phyloP scores from a whole-genome alignment of 306 rosid species.

The Citrullus amarus region DNA sequence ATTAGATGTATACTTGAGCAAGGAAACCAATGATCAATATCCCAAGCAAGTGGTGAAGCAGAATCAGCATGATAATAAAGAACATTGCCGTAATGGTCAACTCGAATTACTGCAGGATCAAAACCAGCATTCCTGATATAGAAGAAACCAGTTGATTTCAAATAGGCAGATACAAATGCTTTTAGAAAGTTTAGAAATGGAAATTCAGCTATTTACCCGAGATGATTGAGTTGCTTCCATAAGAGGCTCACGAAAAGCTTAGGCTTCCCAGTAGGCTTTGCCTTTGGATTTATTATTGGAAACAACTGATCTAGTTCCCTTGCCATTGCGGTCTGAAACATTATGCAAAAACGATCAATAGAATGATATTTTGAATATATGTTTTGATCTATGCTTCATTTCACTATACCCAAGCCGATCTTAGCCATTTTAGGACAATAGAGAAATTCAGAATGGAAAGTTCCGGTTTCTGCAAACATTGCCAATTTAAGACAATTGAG shows the following conservation, averaged over 20 bases:
- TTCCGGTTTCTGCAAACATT: neutral
- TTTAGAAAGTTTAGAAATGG: neutral
- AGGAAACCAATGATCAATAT: conserved; percentile 96
- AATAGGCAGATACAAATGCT: neutral
- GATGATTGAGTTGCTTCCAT: conserved; percentile 94
- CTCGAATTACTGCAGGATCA: conserved; percentile 84
- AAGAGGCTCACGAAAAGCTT: conserved; percentile 61
- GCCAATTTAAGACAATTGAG: neutral
- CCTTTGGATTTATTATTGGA: conserved; percentile 61
- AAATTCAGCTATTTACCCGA: conserved; percentile 47
- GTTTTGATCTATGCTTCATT: too few species aligned
- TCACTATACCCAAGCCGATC: too few species aligned
- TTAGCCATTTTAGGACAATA: neutral
- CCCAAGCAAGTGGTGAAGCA: conserved; percentile 96
- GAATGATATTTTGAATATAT: neutral
- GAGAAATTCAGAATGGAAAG: neutral
- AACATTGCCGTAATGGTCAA: conserved; percentile 78
- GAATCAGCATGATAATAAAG: conserved; percentile 88
- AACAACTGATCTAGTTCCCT: conserved; percentile 52
- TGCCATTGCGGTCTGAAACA: conserved; percentile 38
- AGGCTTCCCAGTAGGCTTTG: conserved; percentile 60
- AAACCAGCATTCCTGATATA: conserved; percentile 87
- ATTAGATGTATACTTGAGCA: conserved; percentile 47
- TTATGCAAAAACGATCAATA: neutral
- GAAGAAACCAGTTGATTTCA: neutral